Conservation (phyloP, 345 rosid species). For the Triadica sebifera region DNA sequence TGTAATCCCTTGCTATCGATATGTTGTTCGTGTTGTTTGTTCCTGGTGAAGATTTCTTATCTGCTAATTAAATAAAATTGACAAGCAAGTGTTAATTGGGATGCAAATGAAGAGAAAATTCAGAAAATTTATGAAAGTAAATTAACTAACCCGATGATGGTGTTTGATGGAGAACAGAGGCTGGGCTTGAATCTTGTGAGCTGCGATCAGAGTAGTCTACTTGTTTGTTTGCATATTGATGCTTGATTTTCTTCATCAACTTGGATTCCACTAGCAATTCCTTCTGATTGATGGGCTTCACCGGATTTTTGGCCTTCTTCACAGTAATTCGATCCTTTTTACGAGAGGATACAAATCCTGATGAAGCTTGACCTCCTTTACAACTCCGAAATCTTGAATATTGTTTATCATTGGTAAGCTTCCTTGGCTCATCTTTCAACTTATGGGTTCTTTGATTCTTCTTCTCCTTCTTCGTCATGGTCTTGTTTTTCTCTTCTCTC, state of each 20-base stretch:
- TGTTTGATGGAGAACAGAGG: constrained; percentile 43
- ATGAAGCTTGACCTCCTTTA: constrained; percentile 22
- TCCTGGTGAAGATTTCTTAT: constrained; percentile 18
- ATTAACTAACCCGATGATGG: constrained; percentile 39
- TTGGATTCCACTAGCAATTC: constrained; percentile 29
- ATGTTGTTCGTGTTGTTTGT: not conserved
- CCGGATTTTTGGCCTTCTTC: constrained; percentile 17
- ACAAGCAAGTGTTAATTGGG: no score
- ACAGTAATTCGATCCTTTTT: constrained; percentile 5
- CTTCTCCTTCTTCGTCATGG: no score
- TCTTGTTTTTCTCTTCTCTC: constrained; percentile 8
- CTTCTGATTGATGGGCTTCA: constrained; percentile 32
- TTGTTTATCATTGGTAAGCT: constrained; percentile 14
- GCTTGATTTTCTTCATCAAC: constrained; percentile 24
- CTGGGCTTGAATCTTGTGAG: constrained; percentile 42
- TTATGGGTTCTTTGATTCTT: constrained; percentile 37
- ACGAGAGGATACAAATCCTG: constrained; percentile 14
- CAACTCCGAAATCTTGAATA: constrained; percentile 20
- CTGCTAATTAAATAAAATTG: not conserved
- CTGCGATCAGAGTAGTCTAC: no score
- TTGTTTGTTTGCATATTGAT: constrained; percentile 11
- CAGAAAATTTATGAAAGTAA: not conserved
- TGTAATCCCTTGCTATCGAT: not conserved
- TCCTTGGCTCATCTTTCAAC: constrained; percentile 37
- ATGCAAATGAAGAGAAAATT: no score